These are phyloP conservation scores for Globisporangium apiculatum DNA, from an alignment of 352 stramenopile genomes.

Conservation along the genomic window DNA sequence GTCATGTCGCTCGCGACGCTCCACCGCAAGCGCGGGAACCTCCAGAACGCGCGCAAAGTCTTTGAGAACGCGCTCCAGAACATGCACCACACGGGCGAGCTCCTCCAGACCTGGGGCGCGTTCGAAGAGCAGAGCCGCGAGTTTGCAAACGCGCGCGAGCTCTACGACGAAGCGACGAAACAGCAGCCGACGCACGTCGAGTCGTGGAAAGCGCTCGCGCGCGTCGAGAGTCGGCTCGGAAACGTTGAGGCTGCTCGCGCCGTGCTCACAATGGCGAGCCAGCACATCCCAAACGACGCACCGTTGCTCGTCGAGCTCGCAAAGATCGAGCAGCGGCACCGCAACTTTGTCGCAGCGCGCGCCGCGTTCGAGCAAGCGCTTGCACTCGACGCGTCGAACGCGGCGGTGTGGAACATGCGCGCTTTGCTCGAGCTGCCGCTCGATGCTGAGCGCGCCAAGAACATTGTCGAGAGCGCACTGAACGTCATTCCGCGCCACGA, in stretches of 20 bases:
- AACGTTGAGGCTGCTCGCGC: slow-evolving; percentile 57
- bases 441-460: slow-evolving; percentile 56
- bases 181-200: slow-evolving; percentile 54
- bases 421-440: slow-evolving; percentile 64
- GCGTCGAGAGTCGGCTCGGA: slow-evolving; percentile 52
- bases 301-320: slow-evolving; percentile 66
- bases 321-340: slow-evolving; percentile 76
- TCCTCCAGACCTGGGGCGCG: slow-evolving; percentile 61
- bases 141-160: slow-evolving; percentile 57
- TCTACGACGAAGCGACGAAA: slow-evolving; percentile 68
- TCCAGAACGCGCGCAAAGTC: slow-evolving; percentile 42
- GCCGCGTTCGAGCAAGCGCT: slow-evolving; percentile 67
- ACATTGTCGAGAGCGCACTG: slow-evolving; percentile 71
- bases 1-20: slow-evolving; percentile 74
- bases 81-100: slow-evolving; percentile 42
- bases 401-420: slow-evolving; percentile 77
- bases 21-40: slow-evolving; percentile 39
- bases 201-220: slow-evolving; percentile 62
- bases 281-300: slow-evolving; percentile 62
- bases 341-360: slow-evolving; percentile 50
- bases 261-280: slow-evolving; percentile 52
- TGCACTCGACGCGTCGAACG: slow-evolving; percentile 53
- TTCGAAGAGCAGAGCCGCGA: slow-evolving; percentile 76
- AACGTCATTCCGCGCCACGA: slow-evolving; percentile 61
- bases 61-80: slow-evolving; percentile 63